phyloP scores from a whole-genome alignment of 345 rosid species.

The Hypericum androsaemum region DNA sequence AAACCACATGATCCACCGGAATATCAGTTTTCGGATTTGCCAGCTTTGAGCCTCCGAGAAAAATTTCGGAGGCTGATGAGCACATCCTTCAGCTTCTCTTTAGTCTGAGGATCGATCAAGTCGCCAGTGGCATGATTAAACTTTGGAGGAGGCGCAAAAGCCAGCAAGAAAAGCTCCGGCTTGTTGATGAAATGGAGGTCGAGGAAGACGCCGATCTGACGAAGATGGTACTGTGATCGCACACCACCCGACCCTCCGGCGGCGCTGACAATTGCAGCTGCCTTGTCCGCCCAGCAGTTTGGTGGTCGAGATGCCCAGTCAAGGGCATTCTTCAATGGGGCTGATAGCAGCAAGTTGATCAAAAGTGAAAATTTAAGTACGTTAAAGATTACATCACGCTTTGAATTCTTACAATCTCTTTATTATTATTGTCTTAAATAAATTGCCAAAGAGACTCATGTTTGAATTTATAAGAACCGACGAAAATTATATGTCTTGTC shows the following conservation, averaged over 20 bases:
- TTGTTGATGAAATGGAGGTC: constrained; percentile 89
- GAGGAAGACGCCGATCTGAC: constrained; percentile 69
- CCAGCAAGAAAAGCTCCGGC: constrained; percentile 62
- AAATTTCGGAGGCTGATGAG: constrained; percentile 51
- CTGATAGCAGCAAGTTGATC: no score
- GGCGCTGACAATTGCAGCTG: constrained; percentile 62
- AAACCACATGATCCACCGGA: no score
- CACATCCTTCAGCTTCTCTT: constrained; percentile 40
- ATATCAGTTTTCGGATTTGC: no score
- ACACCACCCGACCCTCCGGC: constrained; percentile 57
- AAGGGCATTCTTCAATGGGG: constrained; percentile 71
- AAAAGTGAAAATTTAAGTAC: no score
- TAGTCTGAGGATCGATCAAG: constrained; percentile 44
- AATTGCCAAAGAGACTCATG: no score
- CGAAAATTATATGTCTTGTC: no score
- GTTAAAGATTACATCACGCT: no score
- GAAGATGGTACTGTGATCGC: constrained; percentile 60
- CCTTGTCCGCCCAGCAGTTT: constrained; percentile 70
- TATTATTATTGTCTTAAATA: no score
- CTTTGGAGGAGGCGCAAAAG: constrained; percentile 64
- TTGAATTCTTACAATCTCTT: no score
- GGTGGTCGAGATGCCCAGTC: constrained; percentile 83
- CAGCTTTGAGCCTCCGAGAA: constrained; percentile 34
- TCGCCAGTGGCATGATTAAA: constrained; percentile 53
- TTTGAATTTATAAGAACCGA: no score